These are phyloP conservation scores for Ophiosphaerella herpotricha DNA, from an alignment of 2,329 filamentous ascomycete genomes.

Conservation along the genomic window DNA sequence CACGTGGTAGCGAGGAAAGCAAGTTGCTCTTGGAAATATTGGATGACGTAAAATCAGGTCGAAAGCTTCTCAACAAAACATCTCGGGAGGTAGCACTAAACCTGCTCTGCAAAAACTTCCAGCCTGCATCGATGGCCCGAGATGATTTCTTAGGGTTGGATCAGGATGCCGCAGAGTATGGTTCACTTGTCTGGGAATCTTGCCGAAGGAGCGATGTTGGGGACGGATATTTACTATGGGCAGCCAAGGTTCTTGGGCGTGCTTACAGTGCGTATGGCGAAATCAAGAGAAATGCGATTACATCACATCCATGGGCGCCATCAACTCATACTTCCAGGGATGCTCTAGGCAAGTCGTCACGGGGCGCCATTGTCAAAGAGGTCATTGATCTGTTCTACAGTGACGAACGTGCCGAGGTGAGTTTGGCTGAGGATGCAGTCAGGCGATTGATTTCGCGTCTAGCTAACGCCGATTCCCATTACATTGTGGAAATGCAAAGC, in stretches of 20 bases:
- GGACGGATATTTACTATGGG: conserved; percentile 79
- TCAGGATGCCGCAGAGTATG: conserved; percentile 63
- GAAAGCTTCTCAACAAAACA: conserved; percentile 69
- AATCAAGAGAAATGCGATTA: conserved; percentile 52
- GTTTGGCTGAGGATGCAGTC: conserved; percentile 50
- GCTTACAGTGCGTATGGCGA: conserved; percentile 71
- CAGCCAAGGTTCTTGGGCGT: conserved; percentile 80
- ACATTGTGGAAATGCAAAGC: conserved; percentile 35
- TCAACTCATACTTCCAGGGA: conserved; percentile 22
- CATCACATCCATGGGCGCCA: conserved; percentile 33
- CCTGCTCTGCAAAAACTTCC: conserved; percentile 77
- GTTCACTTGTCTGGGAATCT: conserved; percentile 75
- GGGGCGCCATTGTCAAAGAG: conserved; percentile 43
- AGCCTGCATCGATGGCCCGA: conserved; percentile 60
- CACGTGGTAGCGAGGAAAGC: conserved; percentile 74
- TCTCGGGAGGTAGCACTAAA: conserved; percentile 72
- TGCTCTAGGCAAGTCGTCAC: conserved; percentile 32
- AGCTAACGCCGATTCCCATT: conserved; percentile 18
- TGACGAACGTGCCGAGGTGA: conserved; percentile 47
- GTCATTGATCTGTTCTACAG: conserved; percentile 46
- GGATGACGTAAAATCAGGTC: conserved; percentile 67
- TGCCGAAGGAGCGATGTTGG: conserved; percentile 68
- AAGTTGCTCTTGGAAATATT: conserved; percentile 79
- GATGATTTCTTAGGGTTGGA: conserved; percentile 74
- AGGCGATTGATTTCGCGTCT: conserved; percentile 38